These are phyloP conservation scores for Ordospora colligata DNA, from an alignment of 371 early-diverging fungal genomes.

Conservation along the genomic window DNA sequence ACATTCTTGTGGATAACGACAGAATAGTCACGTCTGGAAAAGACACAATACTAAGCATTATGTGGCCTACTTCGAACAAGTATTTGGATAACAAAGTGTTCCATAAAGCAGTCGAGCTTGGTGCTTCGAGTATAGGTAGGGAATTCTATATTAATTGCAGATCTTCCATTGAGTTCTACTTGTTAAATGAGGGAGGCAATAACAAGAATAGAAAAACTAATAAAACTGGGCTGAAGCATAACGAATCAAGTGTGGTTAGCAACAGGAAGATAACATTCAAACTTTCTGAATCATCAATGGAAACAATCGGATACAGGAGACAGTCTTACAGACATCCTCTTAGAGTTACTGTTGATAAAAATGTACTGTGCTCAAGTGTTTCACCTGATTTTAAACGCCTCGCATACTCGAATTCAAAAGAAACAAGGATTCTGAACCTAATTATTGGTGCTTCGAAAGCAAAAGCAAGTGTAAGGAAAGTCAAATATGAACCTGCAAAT, in stretches of 20 bases:
- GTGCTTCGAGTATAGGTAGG: background rate
- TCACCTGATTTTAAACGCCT: background rate
- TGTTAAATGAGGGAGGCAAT: background rate
- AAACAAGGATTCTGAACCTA: background rate
- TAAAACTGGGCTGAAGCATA: no score
- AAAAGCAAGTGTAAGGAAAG: background rate
- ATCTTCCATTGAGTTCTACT: background rate
- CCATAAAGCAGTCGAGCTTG: slow-evolving; percentile 5
- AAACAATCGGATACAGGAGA: background rate
- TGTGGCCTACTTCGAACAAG: background rate
- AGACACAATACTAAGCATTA: slow-evolving; percentile 9
- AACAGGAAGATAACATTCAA: background rate
- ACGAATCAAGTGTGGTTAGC: background rate
- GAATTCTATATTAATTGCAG: background rate
- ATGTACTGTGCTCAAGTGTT: background rate
- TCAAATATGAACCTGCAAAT: background rate
- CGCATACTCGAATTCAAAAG: background rate
- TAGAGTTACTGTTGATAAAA: background rate
- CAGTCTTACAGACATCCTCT: background rate
- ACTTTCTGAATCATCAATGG: background rate
- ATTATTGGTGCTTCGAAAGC: background rate
- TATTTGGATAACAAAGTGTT: slow-evolving; percentile 21
- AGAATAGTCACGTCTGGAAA: slow-evolving; percentile 26
- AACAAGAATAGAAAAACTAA: background rate
- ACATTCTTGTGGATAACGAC: background rate